Percentiles rank a stretch among this genome's conserved stretches.
phyloP scores from a whole-genome alignment of 306 rosid species.

The Sicyos edulis region DNA sequence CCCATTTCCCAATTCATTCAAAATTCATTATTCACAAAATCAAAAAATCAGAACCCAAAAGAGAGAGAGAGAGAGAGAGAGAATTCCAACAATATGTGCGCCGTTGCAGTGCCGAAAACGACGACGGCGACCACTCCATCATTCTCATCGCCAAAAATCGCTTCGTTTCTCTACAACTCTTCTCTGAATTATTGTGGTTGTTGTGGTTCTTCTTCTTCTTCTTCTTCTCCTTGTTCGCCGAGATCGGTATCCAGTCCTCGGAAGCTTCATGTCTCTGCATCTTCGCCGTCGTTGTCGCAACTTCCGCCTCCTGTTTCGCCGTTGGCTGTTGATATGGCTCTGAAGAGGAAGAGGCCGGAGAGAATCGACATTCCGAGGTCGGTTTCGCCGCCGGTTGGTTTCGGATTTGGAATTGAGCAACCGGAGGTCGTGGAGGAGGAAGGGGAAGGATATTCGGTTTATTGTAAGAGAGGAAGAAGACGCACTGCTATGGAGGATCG shows the following conservation, averaged over 20 bases:
- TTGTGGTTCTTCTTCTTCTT: neutral
- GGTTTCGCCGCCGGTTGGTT: neutral
- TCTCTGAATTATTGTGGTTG: conserved; percentile 9
- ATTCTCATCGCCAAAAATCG: conserved; percentile 35
- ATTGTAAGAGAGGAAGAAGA: conserved; percentile 46
- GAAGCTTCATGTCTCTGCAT: conserved; percentile 25
- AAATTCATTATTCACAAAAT: neutral
- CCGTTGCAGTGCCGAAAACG: conserved; percentile 27
- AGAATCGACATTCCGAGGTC: conserved; percentile 30
- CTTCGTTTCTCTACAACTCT: conserved; percentile 28
- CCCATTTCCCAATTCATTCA: too few species aligned
- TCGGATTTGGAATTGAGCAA: conserved; percentile 25
- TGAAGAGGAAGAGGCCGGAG: conserved; percentile 46
- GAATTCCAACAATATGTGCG: conserved; percentile 27
- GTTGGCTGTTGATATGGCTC: conserved; percentile 20
- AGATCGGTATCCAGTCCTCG: conserved; percentile 17
- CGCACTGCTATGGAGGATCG: conserved; percentile 39
- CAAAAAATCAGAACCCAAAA: too few species aligned
- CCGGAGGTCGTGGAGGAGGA: conserved; percentile 40
- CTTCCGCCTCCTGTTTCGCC: conserved; percentile 16
- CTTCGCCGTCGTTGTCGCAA: conserved; percentile 11
- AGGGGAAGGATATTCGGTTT: conserved; percentile 40
- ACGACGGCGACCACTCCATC: conserved; percentile 18
- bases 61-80: neutral
- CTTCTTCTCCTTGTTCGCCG: conserved; percentile 30